A percentile compares a stretch with the other conserved stretches of the same genome.
Evolutionary conservation across 192 early-diverging fungal genomes (phyloP).

Genomic region (Backusella morwellensis): DNA sequence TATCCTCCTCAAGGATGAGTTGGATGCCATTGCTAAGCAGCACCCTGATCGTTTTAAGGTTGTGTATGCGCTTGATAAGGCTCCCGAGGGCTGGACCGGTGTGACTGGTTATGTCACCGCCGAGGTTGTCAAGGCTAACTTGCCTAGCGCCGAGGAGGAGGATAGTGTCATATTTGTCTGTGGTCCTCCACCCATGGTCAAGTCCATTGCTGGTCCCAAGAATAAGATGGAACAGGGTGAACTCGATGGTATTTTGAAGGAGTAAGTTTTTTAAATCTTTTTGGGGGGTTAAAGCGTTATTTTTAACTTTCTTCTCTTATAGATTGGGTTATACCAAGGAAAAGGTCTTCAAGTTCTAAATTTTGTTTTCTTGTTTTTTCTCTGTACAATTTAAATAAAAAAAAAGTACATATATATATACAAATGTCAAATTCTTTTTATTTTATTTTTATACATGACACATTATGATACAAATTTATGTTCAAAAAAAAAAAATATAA

Average conservation of each 20-base stretch:
- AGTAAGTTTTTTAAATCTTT: constrained; percentile 31
- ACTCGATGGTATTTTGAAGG: constrained; percentile 78
- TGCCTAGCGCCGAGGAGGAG: constrained; percentile 58
- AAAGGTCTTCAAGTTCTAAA: constrained; percentile 13
- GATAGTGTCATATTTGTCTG: constrained; percentile 49
- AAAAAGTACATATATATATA: background rate
- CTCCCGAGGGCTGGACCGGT: constrained; percentile 67
- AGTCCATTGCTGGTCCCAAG: constrained; percentile 74
- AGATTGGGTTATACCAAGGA: constrained; percentile 11
- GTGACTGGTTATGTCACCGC: constrained; percentile 75
- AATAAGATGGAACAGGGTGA: constrained; percentile 78
- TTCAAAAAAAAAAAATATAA: too few relatives aligned
- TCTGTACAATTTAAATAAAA: constrained; percentile 8
- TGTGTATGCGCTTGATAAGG: constrained; percentile 65
- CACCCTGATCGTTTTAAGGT: constrained; percentile 69
- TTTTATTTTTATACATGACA: background rate
- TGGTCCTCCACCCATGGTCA: constrained; percentile 74
- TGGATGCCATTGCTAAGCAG: constrained; percentile 55
- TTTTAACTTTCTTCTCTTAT: background rate
- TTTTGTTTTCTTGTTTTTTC: background rate
- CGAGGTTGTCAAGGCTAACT: constrained; percentile 66
- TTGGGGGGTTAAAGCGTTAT: background rate
- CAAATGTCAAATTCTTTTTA: background rate
- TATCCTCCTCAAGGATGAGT: constrained; percentile 62
- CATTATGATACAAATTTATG: background rate